Base-by-base conservation (phyloP, 78 protist species). In the Bigelowiella natans region DNA sequence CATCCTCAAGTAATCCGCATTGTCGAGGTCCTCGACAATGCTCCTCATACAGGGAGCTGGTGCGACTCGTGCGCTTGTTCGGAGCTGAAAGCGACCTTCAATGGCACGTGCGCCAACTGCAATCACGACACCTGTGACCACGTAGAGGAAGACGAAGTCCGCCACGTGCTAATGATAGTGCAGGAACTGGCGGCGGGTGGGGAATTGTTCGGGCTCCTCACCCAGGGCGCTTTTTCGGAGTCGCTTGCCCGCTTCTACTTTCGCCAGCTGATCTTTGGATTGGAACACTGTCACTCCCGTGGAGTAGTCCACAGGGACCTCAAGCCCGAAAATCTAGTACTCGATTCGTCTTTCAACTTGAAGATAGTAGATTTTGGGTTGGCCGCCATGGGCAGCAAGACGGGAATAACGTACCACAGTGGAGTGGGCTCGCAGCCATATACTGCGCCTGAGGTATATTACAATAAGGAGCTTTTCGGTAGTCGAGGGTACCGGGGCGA, bases 401-500 rank as follows among this genome's bases (percentile, higher is more conserved):
- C 11, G 3, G 7, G 40, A 28, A 29, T 2, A 34, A 7, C 7
- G 7, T 34, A 34, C 7, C 89, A 87, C 38, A 87, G 89, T 30
- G 89, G 89, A 11, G 64, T 87, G 34, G 89, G 89, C 37, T 87
- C 89, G 29, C 34, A 40, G n/a, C 89, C 89, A 26, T 87, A 87
- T 40, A 87, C 40, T 2, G 89, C 89, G 3, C 89, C 89, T 31
- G 89, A 87, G 36, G 89, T 87, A 29, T 40, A 87, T n/a, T 87
- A 87, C 38, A 29, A 7, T n/a, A 7, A 28, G 7, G 40, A 87
- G 64, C 36, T 87, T 11, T 87, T 29, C 36, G 38, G n/a, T 18
- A 31, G 64, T 29, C 26, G 2, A 34, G 89, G 89, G 3, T 87
- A 87, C n/a, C 3, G 36, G 3, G 89, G 89, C 7, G 83, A 28